Evolutionary conservation across 257 asterid genomes (phyloP).

Genomic region (Parsonsia alboflavescens): DNA sequence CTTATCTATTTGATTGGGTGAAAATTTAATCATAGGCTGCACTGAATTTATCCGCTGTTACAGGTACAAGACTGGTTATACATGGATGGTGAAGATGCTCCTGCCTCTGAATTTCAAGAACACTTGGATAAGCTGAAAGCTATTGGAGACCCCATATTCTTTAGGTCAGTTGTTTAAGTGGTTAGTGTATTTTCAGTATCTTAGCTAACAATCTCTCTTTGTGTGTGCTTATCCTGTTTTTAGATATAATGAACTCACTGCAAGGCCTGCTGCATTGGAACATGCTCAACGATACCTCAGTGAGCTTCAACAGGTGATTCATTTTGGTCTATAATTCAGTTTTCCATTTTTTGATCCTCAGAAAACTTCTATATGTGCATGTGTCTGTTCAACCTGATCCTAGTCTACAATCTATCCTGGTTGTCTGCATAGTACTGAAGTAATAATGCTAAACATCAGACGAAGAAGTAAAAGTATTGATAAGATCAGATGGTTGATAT

Average conservation of each 20-base stretch:
- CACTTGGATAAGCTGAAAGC: slow-evolving; percentile 75
- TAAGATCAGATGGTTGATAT: background rate
- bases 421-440: background rate
- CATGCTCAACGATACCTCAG: slow-evolving; percentile 59
- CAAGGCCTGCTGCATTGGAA: slow-evolving; percentile 86
- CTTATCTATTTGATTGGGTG: background rate
- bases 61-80: slow-evolving; percentile 98
- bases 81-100: slow-evolving; percentile 99
- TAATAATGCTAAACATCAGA: background rate
- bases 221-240: slow-evolving; percentile 15
- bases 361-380: background rate
- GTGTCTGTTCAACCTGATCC: background rate
- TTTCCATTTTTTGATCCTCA: background rate
- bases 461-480: background rate
- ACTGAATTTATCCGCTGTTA: slow-evolving; percentile 19
- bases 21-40: slow-evolving; percentile 2
- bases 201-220: slow-evolving; percentile 10
- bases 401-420: background rate
- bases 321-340: background rate
- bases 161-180: slow-evolving; percentile 51
- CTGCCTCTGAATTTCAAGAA: slow-evolving; percentile 78
- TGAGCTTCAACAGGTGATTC: slow-evolving; percentile 64
- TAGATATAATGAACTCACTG: slow-evolving; percentile 79
- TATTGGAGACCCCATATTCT: slow-evolving; percentile 88
- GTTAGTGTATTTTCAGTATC: background rate